Evolutionary conservation across 345 rosid species (phyloP), one percentile per base, ranked within the genome.

Genomic region (Citrus mangshanensis): DNA sequence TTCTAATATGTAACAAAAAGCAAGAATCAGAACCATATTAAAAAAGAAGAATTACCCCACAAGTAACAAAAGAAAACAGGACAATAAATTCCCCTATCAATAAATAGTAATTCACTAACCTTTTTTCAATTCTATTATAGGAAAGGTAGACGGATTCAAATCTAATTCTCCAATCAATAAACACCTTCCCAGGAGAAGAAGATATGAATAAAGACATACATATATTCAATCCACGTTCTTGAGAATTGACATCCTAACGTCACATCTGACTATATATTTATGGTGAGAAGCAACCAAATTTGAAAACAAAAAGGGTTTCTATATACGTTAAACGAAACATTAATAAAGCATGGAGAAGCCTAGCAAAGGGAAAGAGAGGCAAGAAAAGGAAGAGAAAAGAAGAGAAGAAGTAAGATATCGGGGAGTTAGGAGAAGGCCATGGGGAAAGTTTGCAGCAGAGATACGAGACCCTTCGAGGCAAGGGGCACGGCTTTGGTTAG

Each of bases 361-460:
- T 24, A 58, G 70, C 28, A 60, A 76, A 71, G 81, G 77, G 25
- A 70, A 72, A 54, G 61, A 77, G 69, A 78, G 78, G 40, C 69
- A 72, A 63, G 61, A 28, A 58, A 70, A 76, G 72, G 80, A 72
- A 30, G 83, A 81, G 75, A 89, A 54, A 81, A 67, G 75, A 66
- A 60, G 81, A 79, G 78, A 89, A 58, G 84, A 77, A 51, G 83
- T 88, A 27, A 88, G 88, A 3, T 91, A 83, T 64, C 84, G 98
- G 2, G 98, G 98, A 1, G 96, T 94, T 25, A 83, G 98, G 42
- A 87, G 89, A 73, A 78, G 98, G 75, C 97, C 97, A 0, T 93
- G 98, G 98, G 98, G 98, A 1, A 94, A 94, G 82, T 94, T 77
- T 5, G 98, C 98, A 0, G 93, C 98, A 0, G 98, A 94, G 80